Percentiles rank a stretch among this genome's conserved stretches.
These are phyloP conservation scores for Haematococcus sp. DNA, from an alignment of 139 green algal genomes.

Conservation along the genomic window DNA sequence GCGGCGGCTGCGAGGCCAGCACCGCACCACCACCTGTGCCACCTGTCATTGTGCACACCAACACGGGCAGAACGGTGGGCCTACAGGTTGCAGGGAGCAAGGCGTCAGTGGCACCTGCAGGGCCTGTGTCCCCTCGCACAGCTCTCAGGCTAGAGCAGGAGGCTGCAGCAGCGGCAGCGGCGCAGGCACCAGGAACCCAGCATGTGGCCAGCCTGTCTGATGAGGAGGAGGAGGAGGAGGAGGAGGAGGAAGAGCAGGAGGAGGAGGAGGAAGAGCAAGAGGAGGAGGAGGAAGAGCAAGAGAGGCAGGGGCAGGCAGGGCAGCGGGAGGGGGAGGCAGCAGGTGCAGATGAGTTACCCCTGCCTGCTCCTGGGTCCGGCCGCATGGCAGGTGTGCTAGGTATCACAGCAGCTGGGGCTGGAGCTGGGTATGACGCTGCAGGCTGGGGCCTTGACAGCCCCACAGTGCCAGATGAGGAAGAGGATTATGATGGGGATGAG, in stretches of 20 bases:
- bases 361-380: background rate
- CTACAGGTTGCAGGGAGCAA: no score
- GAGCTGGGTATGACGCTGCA: background rate
- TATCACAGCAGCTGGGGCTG: background rate
- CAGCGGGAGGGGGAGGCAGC: background rate
- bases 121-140: no score
- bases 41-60: no score
- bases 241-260: background rate
- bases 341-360: background rate
- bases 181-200: no score
- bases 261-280: background rate
- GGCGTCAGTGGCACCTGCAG: no score
- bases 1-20: no score
- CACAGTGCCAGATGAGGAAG: background rate
- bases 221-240: no score
- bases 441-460: background rate
- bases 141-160: no score
- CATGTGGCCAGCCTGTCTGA: no score
- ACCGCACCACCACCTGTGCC: no score
- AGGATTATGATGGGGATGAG: background rate
- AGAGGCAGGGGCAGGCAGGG: background rate
- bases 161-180: no score
- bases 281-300: slow-evolving; percentile 4
- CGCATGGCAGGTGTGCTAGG: background rate
- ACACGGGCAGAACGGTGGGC: no score